phyloP scores from a whole-genome alignment of 305 asterid genomes.

The Fraxinus baroniana region DNA sequence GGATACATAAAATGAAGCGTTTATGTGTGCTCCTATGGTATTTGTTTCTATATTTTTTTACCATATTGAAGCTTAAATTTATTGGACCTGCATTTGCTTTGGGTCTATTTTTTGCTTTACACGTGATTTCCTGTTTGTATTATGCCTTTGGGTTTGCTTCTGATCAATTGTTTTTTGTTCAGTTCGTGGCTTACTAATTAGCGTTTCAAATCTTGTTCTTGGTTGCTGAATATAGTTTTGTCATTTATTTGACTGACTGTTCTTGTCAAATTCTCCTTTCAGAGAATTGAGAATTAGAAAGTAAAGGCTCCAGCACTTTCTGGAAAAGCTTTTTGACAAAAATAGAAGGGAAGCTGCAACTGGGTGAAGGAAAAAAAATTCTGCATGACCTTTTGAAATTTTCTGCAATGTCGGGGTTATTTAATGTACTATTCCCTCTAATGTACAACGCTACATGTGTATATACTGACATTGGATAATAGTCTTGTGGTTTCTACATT shows the following conservation, averaged over 20 bases:
- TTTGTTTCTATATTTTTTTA: neutral
- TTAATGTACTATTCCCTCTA: constrained; percentile 64
- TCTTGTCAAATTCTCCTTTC: constrained; percentile 33
- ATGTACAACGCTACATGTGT: constrained; percentile 14
- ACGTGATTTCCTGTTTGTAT: neutral
- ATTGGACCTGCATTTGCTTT: neutral
- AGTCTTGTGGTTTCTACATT: constrained; percentile 18
- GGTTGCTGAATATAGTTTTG: constrained; percentile 13
- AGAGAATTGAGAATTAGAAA: constrained; percentile 36
- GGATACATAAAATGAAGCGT: neutral
- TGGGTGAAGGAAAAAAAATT: constrained; percentile 38
- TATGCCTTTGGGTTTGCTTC: neutral
- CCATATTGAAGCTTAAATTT: neutral
- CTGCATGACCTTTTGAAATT: constrained; percentile 78
- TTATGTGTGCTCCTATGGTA: neutral
- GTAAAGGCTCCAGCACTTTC: constrained; percentile 34
- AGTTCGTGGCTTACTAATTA: constrained; percentile 2
- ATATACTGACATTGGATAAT: constrained; percentile 14
- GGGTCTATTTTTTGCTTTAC: neutral
- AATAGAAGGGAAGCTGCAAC: constrained; percentile 49
- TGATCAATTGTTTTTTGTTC: neutral
- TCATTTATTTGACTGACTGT: constrained; percentile 22
- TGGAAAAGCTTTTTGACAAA: constrained; percentile 39
- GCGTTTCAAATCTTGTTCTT: constrained; percentile 6
- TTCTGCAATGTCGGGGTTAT: constrained; percentile 84